These are phyloP conservation scores for Cercospora berteroae DNA, from an alignment of 2,329 filamentous ascomycete species.

Conservation along the genomic window DNA sequence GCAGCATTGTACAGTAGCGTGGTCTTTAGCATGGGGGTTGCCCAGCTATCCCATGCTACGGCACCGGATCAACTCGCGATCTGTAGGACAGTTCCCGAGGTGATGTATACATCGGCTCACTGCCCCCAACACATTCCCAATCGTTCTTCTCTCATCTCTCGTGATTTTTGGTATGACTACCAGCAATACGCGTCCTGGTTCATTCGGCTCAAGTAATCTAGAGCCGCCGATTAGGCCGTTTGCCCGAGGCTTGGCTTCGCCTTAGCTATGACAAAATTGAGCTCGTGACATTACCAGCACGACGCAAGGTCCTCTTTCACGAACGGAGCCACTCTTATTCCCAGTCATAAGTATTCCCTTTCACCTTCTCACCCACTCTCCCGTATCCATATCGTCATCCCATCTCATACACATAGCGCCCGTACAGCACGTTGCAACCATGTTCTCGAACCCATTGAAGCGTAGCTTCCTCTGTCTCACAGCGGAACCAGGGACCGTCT, in stretches of 20 bases:
- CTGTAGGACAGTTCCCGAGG: background rate
- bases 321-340: background rate
- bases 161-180: background rate
- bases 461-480: constrained; percentile 11
- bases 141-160: background rate
- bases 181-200: background rate
- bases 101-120: background rate
- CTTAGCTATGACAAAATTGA: constrained; percentile 1
- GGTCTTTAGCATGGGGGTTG: background rate
- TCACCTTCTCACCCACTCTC: background rate
- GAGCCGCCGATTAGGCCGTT: background rate
- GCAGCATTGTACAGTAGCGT: constrained; percentile 1
- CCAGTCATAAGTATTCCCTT: constrained; percentile 2
- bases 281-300: background rate
- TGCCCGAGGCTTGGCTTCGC: constrained; percentile 4
- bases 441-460: constrained; percentile 10
- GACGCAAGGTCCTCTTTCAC: constrained; percentile 2
- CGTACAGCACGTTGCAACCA: background rate
- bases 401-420: background rate
- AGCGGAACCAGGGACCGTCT: constrained; percentile 14
- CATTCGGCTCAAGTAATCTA: background rate
- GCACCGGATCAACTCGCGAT: constrained; percentile 3
- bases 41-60: background rate
- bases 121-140: background rate
- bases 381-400: background rate